Percentiles rank a stretch among this genome's conserved stretches.
phyloP scores from a whole-genome alignment of 2,329 filamentous ascomycete genomes.

The Ilyonectria mors-panacis region DNA sequence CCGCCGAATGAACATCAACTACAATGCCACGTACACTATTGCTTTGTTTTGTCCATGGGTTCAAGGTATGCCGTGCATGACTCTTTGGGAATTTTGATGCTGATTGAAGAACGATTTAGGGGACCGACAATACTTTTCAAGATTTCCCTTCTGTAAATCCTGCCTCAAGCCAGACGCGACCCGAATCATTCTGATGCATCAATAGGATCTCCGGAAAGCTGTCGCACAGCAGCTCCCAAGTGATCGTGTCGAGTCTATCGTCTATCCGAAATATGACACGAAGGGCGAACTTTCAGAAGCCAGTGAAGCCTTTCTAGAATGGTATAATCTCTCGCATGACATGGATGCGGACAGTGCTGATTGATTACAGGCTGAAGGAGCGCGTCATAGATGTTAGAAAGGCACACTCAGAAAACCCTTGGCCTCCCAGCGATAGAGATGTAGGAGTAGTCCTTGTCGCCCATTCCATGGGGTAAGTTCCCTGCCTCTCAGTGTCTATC shows the following conservation, averaged over 20 bases:
- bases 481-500: too few relatives aligned
- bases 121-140: constrained; percentile 78
- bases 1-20: background rate
- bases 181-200: background rate
- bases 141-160: constrained; percentile 70
- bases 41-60: constrained; percentile 82
- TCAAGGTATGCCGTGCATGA: constrained; percentile 62
- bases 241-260: constrained; percentile 71
- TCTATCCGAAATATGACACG: constrained; percentile 82
- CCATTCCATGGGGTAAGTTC: constrained; percentile 80
- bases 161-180: too few relatives aligned
- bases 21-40: constrained; percentile 70
- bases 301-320: constrained; percentile 62
- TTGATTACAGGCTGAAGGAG: constrained; percentile 76
- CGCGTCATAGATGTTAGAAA: constrained; percentile 85
- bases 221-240: constrained; percentile 73
- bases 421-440: constrained; percentile 84
- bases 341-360: background rate
- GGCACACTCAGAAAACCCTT: constrained; percentile 77
- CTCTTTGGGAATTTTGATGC: background rate
- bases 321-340: constrained; percentile 51
- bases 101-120: constrained; percentile 57
- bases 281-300: constrained; percentile 74
- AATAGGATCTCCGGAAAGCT: constrained; percentile 69
- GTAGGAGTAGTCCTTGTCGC: constrained; percentile 86